These are phyloP conservation scores for Camelina sativa DNA, from an alignment of 345 rosid species.

Conservation along the genomic window DNA sequence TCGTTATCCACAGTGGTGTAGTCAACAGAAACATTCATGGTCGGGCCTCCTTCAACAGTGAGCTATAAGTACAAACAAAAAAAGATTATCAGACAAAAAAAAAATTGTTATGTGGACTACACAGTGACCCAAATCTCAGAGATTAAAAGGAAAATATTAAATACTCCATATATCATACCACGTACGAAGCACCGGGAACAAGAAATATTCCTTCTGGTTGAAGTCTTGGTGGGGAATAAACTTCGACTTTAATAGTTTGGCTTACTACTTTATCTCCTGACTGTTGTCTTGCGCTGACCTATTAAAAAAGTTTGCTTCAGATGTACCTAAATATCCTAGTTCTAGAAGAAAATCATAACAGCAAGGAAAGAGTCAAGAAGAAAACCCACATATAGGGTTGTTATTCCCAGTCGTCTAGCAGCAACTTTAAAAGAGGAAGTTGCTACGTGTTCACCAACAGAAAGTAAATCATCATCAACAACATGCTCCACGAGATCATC, in stretches of 20 bases:
- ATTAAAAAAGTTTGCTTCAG: slow-evolving; percentile 41
- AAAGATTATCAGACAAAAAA: slow-evolving; percentile 6
- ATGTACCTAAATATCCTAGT: slow-evolving; percentile 19
- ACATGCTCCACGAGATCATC: slow-evolving; percentile 68
- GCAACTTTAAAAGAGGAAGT: slow-evolving; percentile 59
- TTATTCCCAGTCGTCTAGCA: slow-evolving; percentile 77
- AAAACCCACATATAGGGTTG: slow-evolving; percentile 75
- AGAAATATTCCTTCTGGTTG: slow-evolving; percentile 76
- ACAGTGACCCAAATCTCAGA: slow-evolving; percentile 5
- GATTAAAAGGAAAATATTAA: not conserved
- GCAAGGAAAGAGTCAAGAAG: slow-evolving; percentile 28
- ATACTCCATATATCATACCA: slow-evolving; percentile 54
- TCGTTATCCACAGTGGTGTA: slow-evolving; percentile 61
- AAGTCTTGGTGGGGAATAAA: slow-evolving; percentile 76
- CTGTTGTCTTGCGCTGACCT: slow-evolving; percentile 82
- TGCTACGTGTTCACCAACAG: slow-evolving; percentile 50
- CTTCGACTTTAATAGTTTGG: slow-evolving; percentile 82
- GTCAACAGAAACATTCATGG: slow-evolving; percentile 67
- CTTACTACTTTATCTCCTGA: slow-evolving; percentile 78
- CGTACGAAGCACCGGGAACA: slow-evolving; percentile 86
- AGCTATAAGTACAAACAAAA: slow-evolving; percentile 52
- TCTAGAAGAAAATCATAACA: slow-evolving; percentile 27
- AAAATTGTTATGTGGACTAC: not conserved
- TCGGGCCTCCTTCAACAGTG: slow-evolving; percentile 84
- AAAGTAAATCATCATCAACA: slow-evolving; percentile 46